Base-by-base conservation (phyloP, 148 eudicot genomes). In the Fagopyrum tataricum region DNA sequence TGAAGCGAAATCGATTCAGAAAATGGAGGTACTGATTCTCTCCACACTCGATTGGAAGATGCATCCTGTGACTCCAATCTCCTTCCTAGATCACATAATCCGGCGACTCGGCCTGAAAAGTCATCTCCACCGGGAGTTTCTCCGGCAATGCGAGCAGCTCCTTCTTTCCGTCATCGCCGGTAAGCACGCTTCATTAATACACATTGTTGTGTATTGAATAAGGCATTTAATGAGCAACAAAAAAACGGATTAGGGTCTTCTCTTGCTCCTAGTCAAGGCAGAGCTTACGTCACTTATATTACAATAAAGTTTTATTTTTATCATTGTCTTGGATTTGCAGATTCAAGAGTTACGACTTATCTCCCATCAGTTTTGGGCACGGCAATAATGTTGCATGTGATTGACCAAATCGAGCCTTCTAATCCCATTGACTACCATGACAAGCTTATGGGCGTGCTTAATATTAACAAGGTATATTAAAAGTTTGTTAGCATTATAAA, bases 11-110 rank as follows among this genome's bases (percentile, higher is more conserved):
- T 86, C 89, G 41, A 88, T 94, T 15, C 85, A 86, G 82, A 91
- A 84, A 83, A 91, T 91, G 96, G 97, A 94, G 85, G 89, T 91
- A 14, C 61, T 91, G 80, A 85, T 94, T 53, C 83, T 94, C 20
- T 84, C 97, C 44, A 77, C 90, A 58, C 90, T 94, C n/a, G 70
- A 85, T 41, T 91, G 97, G 98, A 94, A 82, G 77, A 89, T 87
- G 96, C 81, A 89, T 77, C 88, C 89, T 4, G 95, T 91, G 52
- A 94, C 91, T 9, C 92, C 97, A 31, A 37, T 91, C 69, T 91
- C 93, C 10, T 94, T 84, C 82, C 40, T 88, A 72, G 93, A 88
- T 72, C 85, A 84, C 77, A 70, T 86, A 8, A 48, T 79, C 10
- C 84, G 82, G 77, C 85, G 80, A 79, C 82, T 94, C 72, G 83